Evolutionary conservation across 441 rosid species (phyloP), one percentile per base, ranked within the genome.

Genomic region (Syzygium syzygioides): DNA sequence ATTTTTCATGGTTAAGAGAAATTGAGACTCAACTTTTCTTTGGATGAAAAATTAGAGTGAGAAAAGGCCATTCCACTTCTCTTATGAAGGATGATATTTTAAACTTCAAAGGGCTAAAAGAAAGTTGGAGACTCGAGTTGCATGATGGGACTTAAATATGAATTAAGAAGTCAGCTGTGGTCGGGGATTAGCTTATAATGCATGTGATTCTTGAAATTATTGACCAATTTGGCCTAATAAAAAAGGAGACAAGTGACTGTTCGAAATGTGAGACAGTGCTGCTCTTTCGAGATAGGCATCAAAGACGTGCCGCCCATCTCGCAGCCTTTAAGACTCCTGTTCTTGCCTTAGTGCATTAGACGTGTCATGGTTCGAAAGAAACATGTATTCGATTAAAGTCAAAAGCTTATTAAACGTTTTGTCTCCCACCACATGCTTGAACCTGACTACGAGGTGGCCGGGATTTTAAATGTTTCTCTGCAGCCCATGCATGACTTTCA

Each of bases 241-340:
- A 76, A 37, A 14, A 45, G 6, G 23, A 76, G 9, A 76, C n/a
- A 7, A 76, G 52, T 76, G n/a, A 48, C n/a, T 23, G 83, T 37
- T 71, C 50, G 80, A 71, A 71, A 13, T 3, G 41, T 20, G 50
- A 20, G 50, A 37, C 80, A 5, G 8, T 37, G 41, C 8, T 11
- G 83, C 41, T 23, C n/a, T 76, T 76, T 76, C 26, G 83, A 76
- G 52, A 13, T 45, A 23, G 53, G 5, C 52, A 48, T 76, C 83
- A 34, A 20, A 80, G 94, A 93, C 95, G 94, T 94, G 95, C 93
- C 5, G 76, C 45, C 92, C 95, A 94, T 89, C 55, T 86, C 85
- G 34, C 53, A 53, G 62, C 41, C 56, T 48, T 87, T 13, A 85
- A 18, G 89, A 48, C 90, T 50, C 41, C 48, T 45, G 79, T 48